phyloP scores from a whole-genome alignment of 106 monocot genomes.

The Allium cepa region DNA sequence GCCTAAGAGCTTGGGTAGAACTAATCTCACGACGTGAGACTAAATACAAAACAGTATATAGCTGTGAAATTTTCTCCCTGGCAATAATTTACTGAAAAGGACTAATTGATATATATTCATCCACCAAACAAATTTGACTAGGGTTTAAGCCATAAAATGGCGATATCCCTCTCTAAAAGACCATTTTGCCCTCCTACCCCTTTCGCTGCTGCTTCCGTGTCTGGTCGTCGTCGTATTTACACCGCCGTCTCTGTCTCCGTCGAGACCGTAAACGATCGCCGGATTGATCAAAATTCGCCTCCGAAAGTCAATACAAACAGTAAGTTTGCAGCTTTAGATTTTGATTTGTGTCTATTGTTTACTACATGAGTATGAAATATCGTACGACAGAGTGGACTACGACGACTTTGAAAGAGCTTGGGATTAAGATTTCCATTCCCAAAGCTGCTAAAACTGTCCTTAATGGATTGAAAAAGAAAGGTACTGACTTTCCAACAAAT shows the following conservation, averaged over 20 bases:
- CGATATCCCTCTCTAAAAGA: slow-evolving; percentile 23
- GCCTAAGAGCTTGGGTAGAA: no score
- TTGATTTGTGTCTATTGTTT: no score
- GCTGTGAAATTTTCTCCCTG: no score
- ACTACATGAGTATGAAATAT: background rate
- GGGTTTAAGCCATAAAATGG: background rate
- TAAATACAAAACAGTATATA: no score
- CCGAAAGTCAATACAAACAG: slow-evolving; percentile 6
- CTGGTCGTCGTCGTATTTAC: slow-evolving; percentile 25
- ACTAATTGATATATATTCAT: no score
- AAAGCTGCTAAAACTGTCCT: slow-evolving; percentile 59
- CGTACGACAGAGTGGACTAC: slow-evolving; percentile 44
- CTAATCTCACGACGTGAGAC: no score
- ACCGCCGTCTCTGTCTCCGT: slow-evolving; percentile 11
- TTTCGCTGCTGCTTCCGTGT: slow-evolving; percentile 26
- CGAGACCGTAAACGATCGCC: slow-evolving; percentile 20
- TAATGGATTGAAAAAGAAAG: slow-evolving; percentile 65
- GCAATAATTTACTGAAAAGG: no score
- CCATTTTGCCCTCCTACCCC: slow-evolving; percentile 23
- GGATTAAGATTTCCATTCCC: slow-evolving; percentile 57
- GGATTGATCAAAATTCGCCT: background rate
- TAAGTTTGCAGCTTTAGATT: background rate
- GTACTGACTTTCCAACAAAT: slow-evolving; percentile 11
- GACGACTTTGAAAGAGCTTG: slow-evolving; percentile 70
- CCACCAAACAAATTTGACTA: no score